Conservation (phyloP, 176 grass and related monocot genomes). For the Chrysopogon serrulatus region DNA sequence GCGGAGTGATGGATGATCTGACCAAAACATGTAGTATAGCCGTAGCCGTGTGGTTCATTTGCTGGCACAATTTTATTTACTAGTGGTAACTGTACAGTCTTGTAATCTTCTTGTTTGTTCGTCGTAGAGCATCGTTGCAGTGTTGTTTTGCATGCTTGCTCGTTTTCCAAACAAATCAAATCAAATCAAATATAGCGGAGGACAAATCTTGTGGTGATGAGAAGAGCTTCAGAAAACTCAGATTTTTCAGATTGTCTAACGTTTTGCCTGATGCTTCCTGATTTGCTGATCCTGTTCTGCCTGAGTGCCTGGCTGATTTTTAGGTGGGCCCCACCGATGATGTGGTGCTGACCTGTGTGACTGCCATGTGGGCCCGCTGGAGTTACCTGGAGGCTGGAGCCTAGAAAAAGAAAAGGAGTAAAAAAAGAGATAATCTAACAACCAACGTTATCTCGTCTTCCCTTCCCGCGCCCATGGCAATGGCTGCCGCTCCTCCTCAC, state of each 20-base stretch:
- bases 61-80: neutral
- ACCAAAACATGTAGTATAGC: neutral
- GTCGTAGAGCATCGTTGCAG: neutral
- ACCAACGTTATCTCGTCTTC: constrained; percentile 18
- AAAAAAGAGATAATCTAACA: neutral
- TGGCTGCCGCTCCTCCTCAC: constrained; percentile 9
- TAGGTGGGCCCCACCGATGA: neutral
- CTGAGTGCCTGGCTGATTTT: neutral
- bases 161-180: constrained; percentile 2
- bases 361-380: neutral
- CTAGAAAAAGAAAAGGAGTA: neutral
- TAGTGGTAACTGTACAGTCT: constrained; percentile 16
- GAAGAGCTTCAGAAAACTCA: neutral
- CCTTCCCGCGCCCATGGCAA: constrained; percentile 34
- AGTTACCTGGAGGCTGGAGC: neutral
- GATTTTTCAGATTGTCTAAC: neutral
- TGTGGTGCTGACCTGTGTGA: neutral
- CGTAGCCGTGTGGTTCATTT: neutral
- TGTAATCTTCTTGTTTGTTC: neutral
- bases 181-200: neutral
- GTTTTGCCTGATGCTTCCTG: neutral
- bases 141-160: neutral
- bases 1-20: constrained; percentile 31
- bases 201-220: neutral
- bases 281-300: neutral